Conservation (phyloP, 768 basidiomycete genomes). For the Termitomyces sp. region DNA sequence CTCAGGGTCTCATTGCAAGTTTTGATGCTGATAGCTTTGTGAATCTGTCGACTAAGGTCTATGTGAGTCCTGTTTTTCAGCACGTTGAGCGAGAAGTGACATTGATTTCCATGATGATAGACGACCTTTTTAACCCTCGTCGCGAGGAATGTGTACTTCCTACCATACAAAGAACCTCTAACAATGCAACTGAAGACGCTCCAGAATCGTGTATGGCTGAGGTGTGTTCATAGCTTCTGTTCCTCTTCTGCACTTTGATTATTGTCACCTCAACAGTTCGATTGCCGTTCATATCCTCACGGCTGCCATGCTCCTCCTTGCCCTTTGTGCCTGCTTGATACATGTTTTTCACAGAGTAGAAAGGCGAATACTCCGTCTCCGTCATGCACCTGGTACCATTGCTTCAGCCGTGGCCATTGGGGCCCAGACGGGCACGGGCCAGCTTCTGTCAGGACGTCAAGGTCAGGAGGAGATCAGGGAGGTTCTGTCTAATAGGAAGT, state of each 20-base stretch:
- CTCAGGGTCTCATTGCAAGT: slow-evolving; percentile 30
- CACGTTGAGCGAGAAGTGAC: not conserved
- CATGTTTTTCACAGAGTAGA: slow-evolving; percentile 41
- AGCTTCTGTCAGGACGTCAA: slow-evolving; percentile 22
- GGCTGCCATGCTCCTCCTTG: slow-evolving; percentile 36
- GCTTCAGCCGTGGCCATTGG: slow-evolving; percentile 52
- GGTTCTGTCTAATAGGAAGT: slow-evolving; percentile 37
- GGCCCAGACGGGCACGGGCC: slow-evolving; percentile 42
- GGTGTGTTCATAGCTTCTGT: slow-evolving; percentile 26
- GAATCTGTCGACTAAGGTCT: slow-evolving; percentile 33
- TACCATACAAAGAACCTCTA: slow-evolving; percentile 29
- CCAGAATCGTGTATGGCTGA: slow-evolving; percentile 42
- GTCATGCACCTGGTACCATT: slow-evolving; percentile 47
- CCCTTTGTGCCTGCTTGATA: slow-evolving; percentile 34
- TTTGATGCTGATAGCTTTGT: slow-evolving; percentile 33
- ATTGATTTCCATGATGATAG: slow-evolving; percentile 26
- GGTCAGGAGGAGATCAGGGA: slow-evolving; percentile 32
- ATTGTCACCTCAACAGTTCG: slow-evolving; percentile 27
- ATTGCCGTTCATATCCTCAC: slow-evolving; percentile 39
- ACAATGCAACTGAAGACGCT: slow-evolving; percentile 36
- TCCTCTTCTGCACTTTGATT: no score
- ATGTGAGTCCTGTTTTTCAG: slow-evolving; percentile 32
- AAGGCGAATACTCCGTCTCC: slow-evolving; percentile 36
- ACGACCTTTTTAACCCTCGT: slow-evolving; percentile 35
- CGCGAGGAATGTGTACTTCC: slow-evolving; percentile 48